phyloP scores from a whole-genome alignment of 768 basidiomycete genomes.

The Candolleomyces eurysporus region DNA sequence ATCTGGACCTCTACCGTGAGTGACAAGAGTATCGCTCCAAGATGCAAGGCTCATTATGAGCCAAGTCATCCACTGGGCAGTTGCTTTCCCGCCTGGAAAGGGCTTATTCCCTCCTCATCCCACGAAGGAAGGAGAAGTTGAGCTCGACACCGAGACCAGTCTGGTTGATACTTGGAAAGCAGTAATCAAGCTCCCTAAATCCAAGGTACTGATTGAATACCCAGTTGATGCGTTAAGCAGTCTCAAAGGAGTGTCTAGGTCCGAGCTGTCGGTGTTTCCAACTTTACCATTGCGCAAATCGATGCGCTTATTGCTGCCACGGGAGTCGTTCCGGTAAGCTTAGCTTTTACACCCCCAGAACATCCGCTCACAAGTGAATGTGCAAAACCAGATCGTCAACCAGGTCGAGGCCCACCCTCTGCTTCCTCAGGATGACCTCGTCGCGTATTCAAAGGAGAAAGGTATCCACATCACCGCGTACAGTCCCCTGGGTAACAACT shows the following conservation, averaged over 20 bases:
- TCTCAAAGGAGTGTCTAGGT: slow-evolving; percentile 37
- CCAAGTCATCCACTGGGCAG: slow-evolving; percentile 81
- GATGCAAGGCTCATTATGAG: background rate
- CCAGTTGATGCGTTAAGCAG: background rate
- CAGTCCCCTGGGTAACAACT: slow-evolving; percentile 79
- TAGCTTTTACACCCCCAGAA: background rate
- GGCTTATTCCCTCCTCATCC: slow-evolving; percentile 55
- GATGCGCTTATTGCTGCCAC: slow-evolving; percentile 68
- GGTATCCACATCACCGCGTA: slow-evolving; percentile 67
- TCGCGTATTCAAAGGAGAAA: slow-evolving; percentile 65
- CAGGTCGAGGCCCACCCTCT: slow-evolving; percentile 85
- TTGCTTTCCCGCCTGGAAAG: slow-evolving; percentile 59
- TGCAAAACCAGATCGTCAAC: slow-evolving; percentile 50
- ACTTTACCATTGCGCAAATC: slow-evolving; percentile 68
- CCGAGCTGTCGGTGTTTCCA: slow-evolving; percentile 75
- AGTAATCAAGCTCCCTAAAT: slow-evolving; percentile 66
- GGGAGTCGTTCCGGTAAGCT: slow-evolving; percentile 64
- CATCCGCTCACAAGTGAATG: background rate
- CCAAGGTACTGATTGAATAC: slow-evolving; percentile 49
- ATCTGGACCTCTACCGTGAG: slow-evolving; percentile 80
- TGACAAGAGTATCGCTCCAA: slow-evolving; percentile 9
- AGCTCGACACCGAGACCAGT: slow-evolving; percentile 55
- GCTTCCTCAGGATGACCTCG: slow-evolving; percentile 71
- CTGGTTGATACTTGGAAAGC: slow-evolving; percentile 86
- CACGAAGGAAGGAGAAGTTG: slow-evolving; percentile 41